Percentiles rank a stretch among this genome's conserved stretches.
Conservation (phyloP, 2,329 filamentous ascomycete species). For the Macrophomina tecta region DNA sequence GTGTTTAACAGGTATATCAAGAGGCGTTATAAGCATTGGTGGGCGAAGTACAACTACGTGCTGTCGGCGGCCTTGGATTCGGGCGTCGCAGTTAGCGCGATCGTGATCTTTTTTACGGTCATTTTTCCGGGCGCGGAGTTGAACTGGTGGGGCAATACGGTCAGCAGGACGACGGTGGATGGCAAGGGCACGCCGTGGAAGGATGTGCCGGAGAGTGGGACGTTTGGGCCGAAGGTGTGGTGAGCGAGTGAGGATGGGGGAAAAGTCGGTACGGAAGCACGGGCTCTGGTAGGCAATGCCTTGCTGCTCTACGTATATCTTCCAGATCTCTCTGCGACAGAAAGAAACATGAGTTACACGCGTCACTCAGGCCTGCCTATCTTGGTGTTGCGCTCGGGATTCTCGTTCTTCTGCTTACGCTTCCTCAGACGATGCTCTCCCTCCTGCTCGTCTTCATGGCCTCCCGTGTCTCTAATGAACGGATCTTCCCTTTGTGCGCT, state of each 20-base stretch:
- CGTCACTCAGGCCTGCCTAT: no score
- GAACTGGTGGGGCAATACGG: constrained; percentile 46
- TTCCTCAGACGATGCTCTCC: no score
- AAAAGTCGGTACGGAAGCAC: no score
- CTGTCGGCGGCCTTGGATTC: constrained; percentile 43
- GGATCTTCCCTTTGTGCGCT: no score
- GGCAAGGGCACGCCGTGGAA: constrained; percentile 43
- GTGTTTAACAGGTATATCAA: constrained; percentile 8
- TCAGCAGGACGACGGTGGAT: constrained; percentile 44
- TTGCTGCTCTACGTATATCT: not conserved
- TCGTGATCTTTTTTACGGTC: constrained; percentile 43
- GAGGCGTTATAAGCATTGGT: not conserved
- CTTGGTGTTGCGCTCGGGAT: no score
- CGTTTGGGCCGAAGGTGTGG: constrained; percentile 37
- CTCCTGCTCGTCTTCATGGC: no score
- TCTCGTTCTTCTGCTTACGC: no score
- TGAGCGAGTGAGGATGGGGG: not conserved
- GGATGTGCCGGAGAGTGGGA: constrained; percentile 36
- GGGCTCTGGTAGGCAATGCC: not conserved
- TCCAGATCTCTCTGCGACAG: no score
- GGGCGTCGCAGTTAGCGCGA: constrained; percentile 40
- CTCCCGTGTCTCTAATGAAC: no score
- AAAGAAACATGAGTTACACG: no score
- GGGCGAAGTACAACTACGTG: constrained; percentile 29
- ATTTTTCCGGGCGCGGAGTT: constrained; percentile 40